Evolutionary conservation across 73 alveolate species (phyloP).

Genomic region (Paramecium caudatum): DNA sequence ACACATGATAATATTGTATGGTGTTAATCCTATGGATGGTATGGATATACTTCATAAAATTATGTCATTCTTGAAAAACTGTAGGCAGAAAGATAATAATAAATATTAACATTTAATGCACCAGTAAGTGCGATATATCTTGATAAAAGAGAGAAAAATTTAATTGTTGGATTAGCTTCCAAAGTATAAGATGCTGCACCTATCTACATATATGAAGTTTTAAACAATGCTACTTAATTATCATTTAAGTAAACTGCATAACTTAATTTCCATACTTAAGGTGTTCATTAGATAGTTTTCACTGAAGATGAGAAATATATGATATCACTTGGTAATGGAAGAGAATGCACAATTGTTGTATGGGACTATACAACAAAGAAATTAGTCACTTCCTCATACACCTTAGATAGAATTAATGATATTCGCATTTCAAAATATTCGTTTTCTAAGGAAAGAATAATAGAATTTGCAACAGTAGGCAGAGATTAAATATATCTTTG

Average conservation of each 20-base stretch:
- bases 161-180: slow-evolving; percentile 67
- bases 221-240: slow-evolving; percentile 36
- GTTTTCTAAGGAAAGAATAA: slow-evolving; percentile 38
- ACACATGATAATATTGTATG: slow-evolving; percentile 72
- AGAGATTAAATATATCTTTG: slow-evolving; percentile 71
- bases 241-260: slow-evolving; percentile 1
- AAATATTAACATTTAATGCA: slow-evolving; percentile 54
- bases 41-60: slow-evolving; percentile 68
- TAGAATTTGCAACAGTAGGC: slow-evolving; percentile 76
- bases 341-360: slow-evolving; percentile 71
- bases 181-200: slow-evolving; percentile 66
- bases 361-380: slow-evolving; percentile 73
- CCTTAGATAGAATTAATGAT: slow-evolving; percentile 74
- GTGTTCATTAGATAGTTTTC: slow-evolving; percentile 65
- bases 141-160: slow-evolving; percentile 55
- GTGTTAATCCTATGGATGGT: slow-evolving; percentile 73
- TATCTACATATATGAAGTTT: slow-evolving; percentile 46
- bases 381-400: slow-evolving; percentile 72
- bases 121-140: slow-evolving; percentile 51
- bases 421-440: slow-evolving; percentile 63
- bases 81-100: slow-evolving; percentile 27
- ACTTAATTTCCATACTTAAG: slow-evolving; percentile 72
- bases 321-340: slow-evolving; percentile 69
- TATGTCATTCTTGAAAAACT: slow-evolving; percentile 56
- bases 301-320: slow-evolving; percentile 68